Conservation (phyloP, 2,329 filamentous ascomycete genomes). For the Helotiales sp. region DNA sequence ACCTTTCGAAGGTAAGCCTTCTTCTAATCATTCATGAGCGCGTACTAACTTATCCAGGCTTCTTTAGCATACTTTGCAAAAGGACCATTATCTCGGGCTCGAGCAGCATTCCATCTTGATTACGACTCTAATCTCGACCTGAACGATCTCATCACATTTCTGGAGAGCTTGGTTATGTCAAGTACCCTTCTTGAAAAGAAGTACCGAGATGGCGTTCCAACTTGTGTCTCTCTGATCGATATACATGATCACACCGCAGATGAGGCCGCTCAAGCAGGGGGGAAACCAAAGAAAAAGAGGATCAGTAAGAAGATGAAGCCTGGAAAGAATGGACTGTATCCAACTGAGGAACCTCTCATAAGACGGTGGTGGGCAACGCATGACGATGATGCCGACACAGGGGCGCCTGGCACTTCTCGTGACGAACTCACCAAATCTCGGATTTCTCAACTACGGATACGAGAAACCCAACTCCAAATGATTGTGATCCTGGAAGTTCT, state of each 20-base stretch:
- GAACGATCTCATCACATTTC: conserved; percentile 67
- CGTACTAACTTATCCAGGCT: conserved; percentile 60
- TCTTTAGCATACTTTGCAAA: conserved; percentile 85
- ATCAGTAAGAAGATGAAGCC: conserved; percentile 69
- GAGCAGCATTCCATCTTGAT: conserved; percentile 70
- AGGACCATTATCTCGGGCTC: conserved; percentile 75
- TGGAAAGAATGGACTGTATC: conserved; percentile 71
- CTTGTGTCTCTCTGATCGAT: conserved; percentile 61
- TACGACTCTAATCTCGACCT: conserved; percentile 65
- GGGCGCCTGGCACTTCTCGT: conserved; percentile 48
- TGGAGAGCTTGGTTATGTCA: conserved; percentile 71
- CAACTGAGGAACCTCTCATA: conserved; percentile 67
- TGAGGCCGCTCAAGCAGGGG: conserved; percentile 52
- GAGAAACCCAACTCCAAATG: conserved; percentile 81
- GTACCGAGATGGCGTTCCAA: conserved; percentile 72
- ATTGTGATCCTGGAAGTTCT: conserved; percentile 79
- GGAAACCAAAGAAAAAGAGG: conserved; percentile 51
- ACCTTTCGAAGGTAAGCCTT: conserved; percentile 62
- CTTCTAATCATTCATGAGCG: conserved; percentile 41
- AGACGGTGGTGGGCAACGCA: conserved; percentile 73
- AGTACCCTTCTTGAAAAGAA: conserved; percentile 77
- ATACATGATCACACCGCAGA: conserved; percentile 57
- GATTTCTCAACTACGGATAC: conserved; percentile 68
- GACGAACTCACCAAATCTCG: conserved; percentile 62
- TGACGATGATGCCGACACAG: conserved; percentile 56